These are phyloP conservation scores for Phoma sp. DNA, from an alignment of 2,329 filamentous ascomycete genomes.

Conservation along the genomic window DNA sequence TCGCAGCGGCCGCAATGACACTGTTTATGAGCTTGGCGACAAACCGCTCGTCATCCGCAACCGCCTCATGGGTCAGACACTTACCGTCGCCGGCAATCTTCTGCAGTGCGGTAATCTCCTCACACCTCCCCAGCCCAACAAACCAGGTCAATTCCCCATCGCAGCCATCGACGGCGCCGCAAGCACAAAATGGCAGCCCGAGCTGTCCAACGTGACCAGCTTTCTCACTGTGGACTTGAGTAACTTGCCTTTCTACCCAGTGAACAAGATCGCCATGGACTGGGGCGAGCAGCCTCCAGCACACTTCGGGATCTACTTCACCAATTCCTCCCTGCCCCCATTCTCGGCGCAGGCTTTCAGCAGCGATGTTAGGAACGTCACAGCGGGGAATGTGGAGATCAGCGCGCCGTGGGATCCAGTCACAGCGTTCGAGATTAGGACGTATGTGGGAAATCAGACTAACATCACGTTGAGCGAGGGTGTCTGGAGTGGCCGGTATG, in stretches of 20 bases:
- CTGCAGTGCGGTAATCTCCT: slow-evolving; percentile 66
- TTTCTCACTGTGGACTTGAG: slow-evolving; percentile 63
- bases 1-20: slow-evolving; percentile 35
- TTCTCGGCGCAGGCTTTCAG: slow-evolving; percentile 13
- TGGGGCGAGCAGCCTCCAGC: slow-evolving; percentile 64
- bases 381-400: slow-evolving; percentile 44
- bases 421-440: slow-evolving; percentile 44
- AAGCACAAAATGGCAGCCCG: slow-evolving; percentile 71
- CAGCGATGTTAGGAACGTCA: slow-evolving; percentile 25
- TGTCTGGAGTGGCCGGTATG: slow-evolving; percentile 54
- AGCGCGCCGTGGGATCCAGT: slow-evolving; percentile 50
- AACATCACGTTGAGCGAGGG: slow-evolving; percentile 48
- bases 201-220: slow-evolving; percentile 55
- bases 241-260: slow-evolving; percentile 44
- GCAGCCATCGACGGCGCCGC: slow-evolving; percentile 70
- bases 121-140: slow-evolving; percentile 46
- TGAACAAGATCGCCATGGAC: slow-evolving; percentile 62
- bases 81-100: slow-evolving; percentile 65
- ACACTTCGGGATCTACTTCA: slow-evolving; percentile 61
- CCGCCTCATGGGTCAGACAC: slow-evolving; percentile 60
- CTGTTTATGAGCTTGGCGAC: slow-evolving; percentile 54
- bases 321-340: slow-evolving; percentile 52
- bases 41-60: slow-evolving; percentile 64
- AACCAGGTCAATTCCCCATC: slow-evolving; percentile 72
- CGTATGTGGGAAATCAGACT: slow-evolving; percentile 54